Evolutionary conservation across 2,329 filamentous ascomycete genomes (phyloP).

Genomic region (Shiraia sp.): DNA sequence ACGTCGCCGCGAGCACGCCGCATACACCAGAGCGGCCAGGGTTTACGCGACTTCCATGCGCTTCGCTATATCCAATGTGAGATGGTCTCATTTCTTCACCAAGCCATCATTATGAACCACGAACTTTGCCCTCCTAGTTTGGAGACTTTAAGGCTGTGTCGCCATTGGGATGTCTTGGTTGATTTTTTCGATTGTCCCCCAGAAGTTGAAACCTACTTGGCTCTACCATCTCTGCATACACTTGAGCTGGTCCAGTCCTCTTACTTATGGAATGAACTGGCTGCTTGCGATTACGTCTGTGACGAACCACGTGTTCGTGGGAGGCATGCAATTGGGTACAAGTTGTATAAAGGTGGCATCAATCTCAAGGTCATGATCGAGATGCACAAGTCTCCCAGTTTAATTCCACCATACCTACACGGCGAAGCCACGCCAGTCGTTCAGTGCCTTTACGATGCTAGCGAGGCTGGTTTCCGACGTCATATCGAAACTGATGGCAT

Average conservation of each 20-base stretch:
- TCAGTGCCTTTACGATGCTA: conserved; percentile 33
- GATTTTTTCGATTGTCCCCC: conserved; percentile 37
- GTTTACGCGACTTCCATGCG: conserved; percentile 36
- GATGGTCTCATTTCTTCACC: conserved; percentile 35
- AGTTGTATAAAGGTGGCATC: conserved; percentile 29
- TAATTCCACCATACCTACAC: conserved; percentile 41
- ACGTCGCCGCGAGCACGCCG: conserved; percentile 17
- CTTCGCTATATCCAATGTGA: conserved; percentile 37
- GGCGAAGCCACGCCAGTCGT: conserved; percentile 28
- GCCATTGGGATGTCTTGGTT: conserved; percentile 19
- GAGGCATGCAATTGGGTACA: conserved; percentile 33
- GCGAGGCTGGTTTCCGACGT: conserved; percentile 51
- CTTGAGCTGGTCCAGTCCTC: conserved; percentile 35
- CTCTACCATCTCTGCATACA: conserved; percentile 27
- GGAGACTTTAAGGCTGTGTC: conserved; percentile 29
- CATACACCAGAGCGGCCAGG: conserved; percentile 24
- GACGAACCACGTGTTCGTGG: conserved; percentile 29
- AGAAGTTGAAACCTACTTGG: conserved; percentile 25
- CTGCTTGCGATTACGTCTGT: conserved; percentile 25
- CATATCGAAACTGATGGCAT: conserved; percentile 3
- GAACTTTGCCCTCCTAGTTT: conserved; percentile 35
- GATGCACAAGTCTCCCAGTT: conserved; percentile 17
- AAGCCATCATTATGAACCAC: conserved; percentile 28
- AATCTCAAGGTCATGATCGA: conserved; percentile 33
- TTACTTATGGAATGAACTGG: conserved; percentile 7